phyloP scores from a whole-genome alignment of 805 yeast genomes.

The Saccharomycopsis babjevae region DNA sequence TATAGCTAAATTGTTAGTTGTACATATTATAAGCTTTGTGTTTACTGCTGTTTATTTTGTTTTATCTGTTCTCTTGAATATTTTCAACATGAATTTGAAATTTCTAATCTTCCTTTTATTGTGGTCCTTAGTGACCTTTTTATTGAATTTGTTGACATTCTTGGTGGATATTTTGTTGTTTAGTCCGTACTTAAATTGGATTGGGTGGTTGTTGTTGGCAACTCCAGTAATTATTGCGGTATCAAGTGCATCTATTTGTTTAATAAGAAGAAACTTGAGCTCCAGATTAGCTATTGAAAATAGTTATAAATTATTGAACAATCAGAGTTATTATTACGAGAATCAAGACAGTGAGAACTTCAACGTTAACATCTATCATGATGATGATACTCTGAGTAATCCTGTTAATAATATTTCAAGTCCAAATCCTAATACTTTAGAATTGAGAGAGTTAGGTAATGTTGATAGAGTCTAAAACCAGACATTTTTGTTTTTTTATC shows the following conservation, averaged over 20 bases:
- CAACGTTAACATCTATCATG: not conserved
- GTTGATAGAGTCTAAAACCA: not conserved
- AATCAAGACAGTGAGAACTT: not conserved
- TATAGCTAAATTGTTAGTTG: conserved; percentile 50
- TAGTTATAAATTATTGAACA: conserved; percentile 5
- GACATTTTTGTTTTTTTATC: not conserved
- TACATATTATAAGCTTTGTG: conserved; percentile 56
- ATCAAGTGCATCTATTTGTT: conserved; percentile 56
- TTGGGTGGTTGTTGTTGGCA: conserved; percentile 76
- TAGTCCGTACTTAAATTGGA: conserved; percentile 63
- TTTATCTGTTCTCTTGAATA: conserved; percentile 31
- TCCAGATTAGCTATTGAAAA: conserved; percentile 13
- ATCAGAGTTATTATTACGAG: conserved; percentile 4
- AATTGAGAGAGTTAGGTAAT: not conserved
- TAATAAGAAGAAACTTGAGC: conserved; percentile 43
- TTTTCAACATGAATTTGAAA: conserved; percentile 23
- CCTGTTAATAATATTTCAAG: not conserved
- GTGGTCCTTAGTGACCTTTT: conserved; percentile 57
- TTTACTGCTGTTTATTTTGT: conserved; percentile 38
- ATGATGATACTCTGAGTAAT: not conserved
- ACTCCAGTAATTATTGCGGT: conserved; percentile 58
- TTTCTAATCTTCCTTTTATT: conserved; percentile 42
- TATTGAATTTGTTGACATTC: conserved; percentile 62
- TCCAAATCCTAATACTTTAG: not conserved
- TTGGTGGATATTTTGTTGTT: conserved; percentile 75